Percentiles rank a stretch among this genome's conserved stretches.
Evolutionary conservation across 2,329 filamentous ascomycete species (phyloP).

Genomic region (Pleoardoris graminearum): DNA sequence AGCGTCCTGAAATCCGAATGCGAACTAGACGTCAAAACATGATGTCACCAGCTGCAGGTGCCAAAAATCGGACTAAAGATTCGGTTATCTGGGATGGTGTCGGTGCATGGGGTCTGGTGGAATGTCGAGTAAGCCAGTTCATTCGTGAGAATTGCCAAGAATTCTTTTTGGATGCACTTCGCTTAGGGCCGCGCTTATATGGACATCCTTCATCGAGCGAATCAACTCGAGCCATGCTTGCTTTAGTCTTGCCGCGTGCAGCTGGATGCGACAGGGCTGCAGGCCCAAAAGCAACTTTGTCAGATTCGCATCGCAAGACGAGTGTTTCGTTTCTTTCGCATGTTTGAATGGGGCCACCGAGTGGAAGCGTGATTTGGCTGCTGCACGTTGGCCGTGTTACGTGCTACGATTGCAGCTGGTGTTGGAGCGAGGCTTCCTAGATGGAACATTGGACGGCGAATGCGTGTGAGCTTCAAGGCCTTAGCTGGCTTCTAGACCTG

Average conservation of each 20-base stretch:
- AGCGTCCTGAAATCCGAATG: constrained; percentile 3
- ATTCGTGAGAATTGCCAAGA: constrained; percentile 12
- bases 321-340: not conserved
- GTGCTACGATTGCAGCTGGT: constrained; percentile 3
- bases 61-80: constrained; percentile 16
- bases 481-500: not conserved
- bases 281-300: constrained; percentile 2
- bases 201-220: constrained; percentile 16
- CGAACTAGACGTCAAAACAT: constrained; percentile 6
- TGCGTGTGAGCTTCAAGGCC: not conserved
- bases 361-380: not conserved
- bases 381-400: not conserved
- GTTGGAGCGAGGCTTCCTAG: not conserved
- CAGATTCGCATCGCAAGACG: not conserved
- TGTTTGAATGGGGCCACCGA: not conserved
- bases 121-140: constrained; percentile 9
- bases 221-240: constrained; percentile 6
- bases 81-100: constrained; percentile 16
- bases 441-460: not conserved
- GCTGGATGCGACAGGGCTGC: constrained; percentile 4
- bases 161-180: constrained; percentile 7
- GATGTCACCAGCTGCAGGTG: constrained; percentile 21
- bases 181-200: constrained; percentile 18
- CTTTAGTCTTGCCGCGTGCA: constrained; percentile 3
- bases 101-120: constrained; percentile 8